A percentile compares a stretch with the other conserved stretches of the same genome.
phyloP scores from a whole-genome alignment of 2,329 filamentous ascomycete species.

The Macrophomina tecta region DNA sequence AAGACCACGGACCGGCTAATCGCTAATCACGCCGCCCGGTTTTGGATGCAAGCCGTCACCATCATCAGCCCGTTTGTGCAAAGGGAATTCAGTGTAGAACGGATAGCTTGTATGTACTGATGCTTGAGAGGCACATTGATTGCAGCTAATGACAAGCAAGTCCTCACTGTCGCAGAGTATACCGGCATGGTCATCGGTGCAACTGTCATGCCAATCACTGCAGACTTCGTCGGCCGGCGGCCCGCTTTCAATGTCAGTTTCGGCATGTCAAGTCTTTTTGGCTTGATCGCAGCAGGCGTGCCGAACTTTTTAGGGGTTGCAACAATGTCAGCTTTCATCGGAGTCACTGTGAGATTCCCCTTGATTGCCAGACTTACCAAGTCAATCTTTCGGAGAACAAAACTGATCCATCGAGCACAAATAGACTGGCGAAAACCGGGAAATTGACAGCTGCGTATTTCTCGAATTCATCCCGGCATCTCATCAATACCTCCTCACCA shows the following conservation, averaged over 20 bases:
- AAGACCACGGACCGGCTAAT: no score
- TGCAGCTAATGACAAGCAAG: not conserved
- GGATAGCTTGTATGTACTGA: constrained; percentile 33
- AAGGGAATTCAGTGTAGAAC: constrained; percentile 25
- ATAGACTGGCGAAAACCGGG: not conserved
- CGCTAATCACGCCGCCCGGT: not conserved
- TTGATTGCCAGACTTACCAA: not conserved
- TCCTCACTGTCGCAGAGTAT: constrained; percentile 7
- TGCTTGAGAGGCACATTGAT: constrained; percentile 35
- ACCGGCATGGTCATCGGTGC: constrained; percentile 1
- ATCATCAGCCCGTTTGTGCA: constrained; percentile 7
- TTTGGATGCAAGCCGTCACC: constrained; percentile 10
- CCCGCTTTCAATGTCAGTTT: not conserved
- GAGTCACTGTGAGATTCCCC: not conserved
- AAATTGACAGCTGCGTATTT: constrained; percentile 10
- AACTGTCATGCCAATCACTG: not conserved
- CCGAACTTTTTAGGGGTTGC: not conserved
- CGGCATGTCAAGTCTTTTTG: not conserved
- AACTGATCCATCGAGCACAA: no score
- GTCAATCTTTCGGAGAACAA: not conserved
- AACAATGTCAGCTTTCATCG: constrained; percentile 6
- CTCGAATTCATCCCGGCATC: constrained; percentile 7
- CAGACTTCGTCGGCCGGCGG: not conserved
- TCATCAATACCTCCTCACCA: constrained; percentile 13
- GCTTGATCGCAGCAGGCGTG: constrained; percentile 8